Percentiles rank a stretch among this genome's conserved stretches.
These are phyloP conservation scores for Microstegium vimineum DNA, from an alignment of 176 grass and related monocot genomes.

Conservation along the genomic window DNA sequence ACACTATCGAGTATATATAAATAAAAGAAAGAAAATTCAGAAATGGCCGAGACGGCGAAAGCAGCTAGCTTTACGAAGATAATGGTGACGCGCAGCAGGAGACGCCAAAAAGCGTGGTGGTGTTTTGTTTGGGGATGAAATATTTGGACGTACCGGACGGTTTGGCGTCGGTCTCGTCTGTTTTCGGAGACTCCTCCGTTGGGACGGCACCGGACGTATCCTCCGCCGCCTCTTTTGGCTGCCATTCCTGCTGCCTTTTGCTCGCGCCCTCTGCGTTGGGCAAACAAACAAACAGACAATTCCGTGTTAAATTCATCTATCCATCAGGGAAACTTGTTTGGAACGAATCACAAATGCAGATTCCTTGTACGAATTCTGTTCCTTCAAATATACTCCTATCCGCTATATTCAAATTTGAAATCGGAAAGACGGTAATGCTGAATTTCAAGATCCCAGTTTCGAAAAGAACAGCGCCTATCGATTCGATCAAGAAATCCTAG, in stretches of 20 bases:
- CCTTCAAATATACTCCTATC: not conserved
- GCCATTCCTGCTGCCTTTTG: constrained; percentile 11
- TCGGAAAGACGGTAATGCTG: not conserved
- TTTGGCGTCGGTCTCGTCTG: constrained; percentile 21
- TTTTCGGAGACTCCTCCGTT: constrained; percentile 1
- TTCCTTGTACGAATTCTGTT: not conserved
- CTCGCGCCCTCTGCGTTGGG: constrained; percentile 20
- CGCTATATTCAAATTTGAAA: not conserved
- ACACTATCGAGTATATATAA: not conserved
- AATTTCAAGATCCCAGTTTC: not conserved
- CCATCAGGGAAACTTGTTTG: not conserved
- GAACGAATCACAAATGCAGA: not conserved
- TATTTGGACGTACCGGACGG: constrained; percentile 40
- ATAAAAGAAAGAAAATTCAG: not conserved
- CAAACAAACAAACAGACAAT: constrained; percentile 2
- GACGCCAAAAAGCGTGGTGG: not conserved
- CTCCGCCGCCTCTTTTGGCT: not conserved
- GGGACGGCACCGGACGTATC: constrained; percentile 12
- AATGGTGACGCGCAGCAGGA: not conserved
- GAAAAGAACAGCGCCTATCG: not conserved
- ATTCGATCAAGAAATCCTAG: not conserved
- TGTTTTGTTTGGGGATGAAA: not conserved
- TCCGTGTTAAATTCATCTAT: not conserved
- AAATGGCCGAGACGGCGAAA: not conserved
- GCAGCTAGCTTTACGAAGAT: not conserved